Evolutionary conservation across 306 rosid genomes (phyloP).

Genomic region (Gleditsia sinensis): DNA sequence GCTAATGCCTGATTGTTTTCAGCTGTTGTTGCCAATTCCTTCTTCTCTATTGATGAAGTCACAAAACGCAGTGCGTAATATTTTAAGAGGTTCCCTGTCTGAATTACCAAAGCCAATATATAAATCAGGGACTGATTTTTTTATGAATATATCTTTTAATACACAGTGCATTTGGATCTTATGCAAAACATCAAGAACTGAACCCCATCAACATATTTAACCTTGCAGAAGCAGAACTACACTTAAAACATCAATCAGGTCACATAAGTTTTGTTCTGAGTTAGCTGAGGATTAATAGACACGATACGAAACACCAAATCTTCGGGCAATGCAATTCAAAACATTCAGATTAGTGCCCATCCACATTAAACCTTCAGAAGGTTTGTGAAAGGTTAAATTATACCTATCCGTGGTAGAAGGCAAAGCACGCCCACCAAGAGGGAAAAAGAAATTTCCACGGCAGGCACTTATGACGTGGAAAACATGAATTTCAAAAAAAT

Average conservation of each 20-base stretch:
- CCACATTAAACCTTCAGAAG: constrained; percentile 17
- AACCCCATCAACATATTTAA: not conserved
- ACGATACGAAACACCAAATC: not conserved
- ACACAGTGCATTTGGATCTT: constrained; percentile 4
- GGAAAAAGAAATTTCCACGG: not conserved
- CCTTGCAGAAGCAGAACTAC: constrained; percentile 4
- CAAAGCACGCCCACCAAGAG: not conserved
- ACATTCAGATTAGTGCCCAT: constrained; percentile 2
- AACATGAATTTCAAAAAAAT: not conserved
- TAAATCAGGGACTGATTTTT: not conserved
- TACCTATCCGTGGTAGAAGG: not conserved
- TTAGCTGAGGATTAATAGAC: not conserved
- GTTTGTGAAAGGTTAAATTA: constrained; percentile 2
- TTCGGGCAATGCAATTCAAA: constrained; percentile 21
- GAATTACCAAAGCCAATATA: constrained; percentile 41
- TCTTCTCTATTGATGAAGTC: constrained; percentile 78
- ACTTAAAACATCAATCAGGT: constrained; percentile 8
- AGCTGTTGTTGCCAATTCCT: constrained; percentile 54
- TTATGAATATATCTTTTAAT: not conserved
- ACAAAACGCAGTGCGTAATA: constrained; percentile 58
- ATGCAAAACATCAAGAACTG: not conserved
- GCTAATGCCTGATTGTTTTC: constrained; percentile 45
- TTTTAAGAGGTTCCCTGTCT: constrained; percentile 77
- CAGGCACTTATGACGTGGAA: not conserved
- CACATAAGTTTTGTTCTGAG: not conserved